Evolutionary conservation across 2,329 filamentous ascomycete species (phyloP).

Genomic region (Xylariaceae sp.): DNA sequence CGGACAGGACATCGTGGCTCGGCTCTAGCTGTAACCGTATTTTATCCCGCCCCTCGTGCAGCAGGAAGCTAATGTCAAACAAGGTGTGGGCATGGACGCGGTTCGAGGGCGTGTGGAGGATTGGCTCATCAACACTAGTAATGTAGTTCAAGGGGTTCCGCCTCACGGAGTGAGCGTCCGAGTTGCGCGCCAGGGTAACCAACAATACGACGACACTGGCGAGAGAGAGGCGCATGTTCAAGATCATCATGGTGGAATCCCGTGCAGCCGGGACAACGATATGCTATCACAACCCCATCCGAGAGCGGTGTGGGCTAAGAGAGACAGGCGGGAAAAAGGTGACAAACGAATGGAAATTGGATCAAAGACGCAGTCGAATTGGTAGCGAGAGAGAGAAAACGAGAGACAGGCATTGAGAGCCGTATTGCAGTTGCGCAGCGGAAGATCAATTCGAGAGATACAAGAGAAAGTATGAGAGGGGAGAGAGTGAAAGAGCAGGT

Average conservation of each 20-base stretch:
- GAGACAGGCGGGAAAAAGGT: background rate
- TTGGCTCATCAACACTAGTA: conserved; percentile 66
- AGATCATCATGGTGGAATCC: conserved; percentile 9
- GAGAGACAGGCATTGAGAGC: background rate
- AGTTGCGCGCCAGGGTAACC: conserved; percentile 31
- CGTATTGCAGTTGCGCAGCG: background rate
- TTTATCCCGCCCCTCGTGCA: conserved; percentile 62
- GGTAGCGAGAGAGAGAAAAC: background rate
- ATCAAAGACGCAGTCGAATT: conserved; percentile 2
- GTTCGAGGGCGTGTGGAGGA: conserved; percentile 73
- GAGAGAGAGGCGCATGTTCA: conserved; percentile 32
- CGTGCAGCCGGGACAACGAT: conserved; percentile 25
- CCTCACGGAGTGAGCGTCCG: conserved; percentile 62
- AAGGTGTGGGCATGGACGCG: conserved; percentile 73
- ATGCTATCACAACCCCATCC: conserved; percentile 29
- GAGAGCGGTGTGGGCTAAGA: conserved; percentile 6
- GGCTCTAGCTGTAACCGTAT: conserved; percentile 80
- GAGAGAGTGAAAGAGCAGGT: background rate
- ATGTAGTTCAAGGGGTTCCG: conserved; percentile 75
- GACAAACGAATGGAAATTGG: conserved; percentile 3
- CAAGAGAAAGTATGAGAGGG: background rate
- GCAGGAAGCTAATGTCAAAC: conserved; percentile 79
- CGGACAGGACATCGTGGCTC: conserved; percentile 82
- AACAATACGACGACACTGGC: conserved; percentile 29
- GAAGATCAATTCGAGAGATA: background rate